Conservation (phyloP, 2,329 filamentous ascomycete species). For the Botryotinia calthae region DNA sequence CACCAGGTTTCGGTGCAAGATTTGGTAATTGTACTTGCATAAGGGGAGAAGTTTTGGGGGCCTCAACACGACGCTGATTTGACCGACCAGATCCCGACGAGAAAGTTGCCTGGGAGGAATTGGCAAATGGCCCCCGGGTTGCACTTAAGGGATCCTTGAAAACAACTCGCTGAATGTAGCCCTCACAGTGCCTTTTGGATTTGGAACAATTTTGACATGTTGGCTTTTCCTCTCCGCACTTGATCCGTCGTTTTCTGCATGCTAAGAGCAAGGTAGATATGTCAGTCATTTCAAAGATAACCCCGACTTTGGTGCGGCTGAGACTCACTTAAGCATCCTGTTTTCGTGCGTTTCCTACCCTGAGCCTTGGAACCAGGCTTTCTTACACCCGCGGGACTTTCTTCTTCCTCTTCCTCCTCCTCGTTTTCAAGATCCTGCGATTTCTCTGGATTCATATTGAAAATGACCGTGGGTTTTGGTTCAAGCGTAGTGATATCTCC, state of each 20-base stretch:
- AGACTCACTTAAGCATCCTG: conserved; percentile 79
- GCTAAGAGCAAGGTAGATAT: conserved; percentile 48
- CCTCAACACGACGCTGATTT: conserved; percentile 24
- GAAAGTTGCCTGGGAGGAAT: conserved; percentile 31
- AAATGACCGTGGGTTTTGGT: neutral
- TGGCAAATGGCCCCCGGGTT: conserved; percentile 45
- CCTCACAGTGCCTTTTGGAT: conserved; percentile 79
- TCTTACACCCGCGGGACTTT: conserved; percentile 20
- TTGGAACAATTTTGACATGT: conserved; percentile 82
- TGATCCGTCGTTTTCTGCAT: conserved; percentile 91
- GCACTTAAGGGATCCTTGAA: conserved; percentile 72
- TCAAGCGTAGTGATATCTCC: neutral
- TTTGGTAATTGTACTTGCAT: conserved; percentile 8
- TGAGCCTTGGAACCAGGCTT: conserved; percentile 34
- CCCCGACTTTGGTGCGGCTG: no score
- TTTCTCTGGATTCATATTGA: neutral
- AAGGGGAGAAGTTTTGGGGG: conserved; percentile 18
- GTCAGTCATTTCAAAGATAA: neutral
- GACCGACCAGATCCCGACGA: conserved; percentile 18
- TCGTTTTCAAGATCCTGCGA: conserved; percentile 1
- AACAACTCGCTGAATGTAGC: conserved; percentile 76
- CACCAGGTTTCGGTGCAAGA: conserved; percentile 14
- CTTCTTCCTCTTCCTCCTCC: conserved; percentile 11
- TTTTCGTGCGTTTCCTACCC: conserved; percentile 68
- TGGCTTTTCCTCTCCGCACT: conserved; percentile 88